Percentiles rank a stretch among this genome's conserved stretches.
Evolutionary conservation across 108 stramenopile genomes (phyloP).

Genomic region (Parietichytrium sp.): DNA sequence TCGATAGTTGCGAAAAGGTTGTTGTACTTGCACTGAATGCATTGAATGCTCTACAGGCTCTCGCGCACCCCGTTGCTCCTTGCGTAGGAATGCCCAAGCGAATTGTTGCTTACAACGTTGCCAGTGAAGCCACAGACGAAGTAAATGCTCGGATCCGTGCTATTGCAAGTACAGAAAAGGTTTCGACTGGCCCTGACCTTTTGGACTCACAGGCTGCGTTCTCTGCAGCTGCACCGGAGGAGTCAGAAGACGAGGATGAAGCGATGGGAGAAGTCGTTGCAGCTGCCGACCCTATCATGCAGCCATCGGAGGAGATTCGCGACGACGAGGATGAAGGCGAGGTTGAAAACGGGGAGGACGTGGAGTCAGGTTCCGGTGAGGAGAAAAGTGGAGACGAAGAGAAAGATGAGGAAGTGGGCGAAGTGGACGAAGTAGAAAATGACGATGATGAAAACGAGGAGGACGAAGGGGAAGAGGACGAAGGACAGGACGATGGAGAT

Average conservation of each 20-base stretch:
- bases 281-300: not conserved
- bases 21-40: not conserved
- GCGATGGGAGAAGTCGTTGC: not conserved
- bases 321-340: not conserved
- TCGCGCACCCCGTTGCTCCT: not conserved
- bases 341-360: not conserved
- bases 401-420: not conserved
- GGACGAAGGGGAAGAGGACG: not conserved
- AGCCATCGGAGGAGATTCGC: not conserved
- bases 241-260: not conserved
- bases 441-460: constrained; percentile 21
- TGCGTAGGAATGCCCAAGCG: not conserved
- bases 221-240: no score
- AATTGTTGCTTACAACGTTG: not conserved
- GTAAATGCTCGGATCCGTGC: no score
- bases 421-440: not conserved
- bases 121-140: no score
- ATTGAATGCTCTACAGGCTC: not conserved
- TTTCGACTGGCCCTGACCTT: no score
- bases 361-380: not conserved
- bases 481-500: not conserved
- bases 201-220: no score
- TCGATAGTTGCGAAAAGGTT: not conserved
- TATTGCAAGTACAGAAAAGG: no score
- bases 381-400: not conserved